Percentiles rank a stretch among this genome's conserved stretches.
These are phyloP conservation scores for Castanea sativa DNA, from an alignment of 306 rosid genomes.

Conservation along the genomic window DNA sequence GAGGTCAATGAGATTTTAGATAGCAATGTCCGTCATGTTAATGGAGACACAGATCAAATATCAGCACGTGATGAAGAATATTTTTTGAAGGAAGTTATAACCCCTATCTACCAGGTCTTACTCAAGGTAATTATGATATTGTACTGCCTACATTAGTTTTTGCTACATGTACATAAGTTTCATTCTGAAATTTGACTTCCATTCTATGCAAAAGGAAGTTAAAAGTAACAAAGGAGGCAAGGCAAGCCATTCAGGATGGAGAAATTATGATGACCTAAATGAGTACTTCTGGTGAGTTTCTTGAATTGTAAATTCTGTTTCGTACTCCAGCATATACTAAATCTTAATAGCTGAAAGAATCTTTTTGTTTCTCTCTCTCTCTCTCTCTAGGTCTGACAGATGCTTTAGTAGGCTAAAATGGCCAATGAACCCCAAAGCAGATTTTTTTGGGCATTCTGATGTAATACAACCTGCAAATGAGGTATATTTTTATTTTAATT, in stretches of 20 bases:
- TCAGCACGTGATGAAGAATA: constrained; percentile 62
- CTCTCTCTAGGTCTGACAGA: constrained; percentile 61
- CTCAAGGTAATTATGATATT: constrained; percentile 46
- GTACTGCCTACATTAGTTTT: constrained; percentile 18
- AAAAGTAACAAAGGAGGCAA: constrained; percentile 84
- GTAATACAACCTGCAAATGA: constrained; percentile 35
- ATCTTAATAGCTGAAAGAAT: constrained; percentile 9
- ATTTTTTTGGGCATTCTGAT: constrained; percentile 79
- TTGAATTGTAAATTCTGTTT: constrained; percentile 7
- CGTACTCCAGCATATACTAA: not conserved
- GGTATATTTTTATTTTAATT: constrained; percentile 30
- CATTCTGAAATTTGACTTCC: constrained; percentile 32
- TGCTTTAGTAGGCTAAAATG: constrained; percentile 67
- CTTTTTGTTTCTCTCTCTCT: not conserved
- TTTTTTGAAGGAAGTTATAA: constrained; percentile 62
- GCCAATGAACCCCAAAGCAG: constrained; percentile 75
- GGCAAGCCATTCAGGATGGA: constrained; percentile 93
- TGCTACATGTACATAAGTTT: constrained; percentile 7
- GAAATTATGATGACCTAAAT: constrained; percentile 96
- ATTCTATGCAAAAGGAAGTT: constrained; percentile 69
- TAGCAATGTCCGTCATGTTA: constrained; percentile 48
- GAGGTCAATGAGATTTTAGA: constrained; percentile 52
- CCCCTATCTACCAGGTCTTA: constrained; percentile 72
- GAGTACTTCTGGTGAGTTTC: constrained; percentile 86
- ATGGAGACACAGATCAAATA: constrained; percentile 46